These are phyloP conservation scores for Logfia minima DNA, from an alignment of 129 eudicot species.

Conservation along the genomic window DNA sequence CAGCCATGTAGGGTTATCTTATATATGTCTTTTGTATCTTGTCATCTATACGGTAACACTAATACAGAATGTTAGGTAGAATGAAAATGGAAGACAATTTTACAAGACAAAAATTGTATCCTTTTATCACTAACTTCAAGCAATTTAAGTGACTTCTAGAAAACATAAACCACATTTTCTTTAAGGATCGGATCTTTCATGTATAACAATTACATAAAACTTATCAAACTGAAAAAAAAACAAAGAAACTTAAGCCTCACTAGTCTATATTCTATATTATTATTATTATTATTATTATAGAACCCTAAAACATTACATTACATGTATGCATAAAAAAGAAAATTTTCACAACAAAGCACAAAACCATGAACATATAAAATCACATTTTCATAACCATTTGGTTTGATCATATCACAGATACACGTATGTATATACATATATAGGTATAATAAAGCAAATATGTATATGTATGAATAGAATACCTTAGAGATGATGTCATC, in stretches of 20 bases:
- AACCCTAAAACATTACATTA: conserved; percentile 17
- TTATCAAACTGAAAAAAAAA: not conserved
- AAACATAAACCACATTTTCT: not conserved
- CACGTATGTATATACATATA: too few species aligned
- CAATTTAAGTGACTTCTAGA: conserved; percentile 2
- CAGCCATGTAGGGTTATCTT: not conserved
- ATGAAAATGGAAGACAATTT: not conserved
- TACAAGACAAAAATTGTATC: not conserved
- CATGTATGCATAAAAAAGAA: too few species aligned
- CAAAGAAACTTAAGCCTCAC: not conserved
- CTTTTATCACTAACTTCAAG: not conserved
- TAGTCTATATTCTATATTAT: not conserved
- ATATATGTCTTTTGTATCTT: not conserved
- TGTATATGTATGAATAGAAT: not conserved
- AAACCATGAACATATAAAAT: not conserved
- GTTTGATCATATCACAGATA: too few species aligned
- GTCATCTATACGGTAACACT: not conserved
- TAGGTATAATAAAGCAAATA: too few species aligned
- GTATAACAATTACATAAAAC: not conserved
- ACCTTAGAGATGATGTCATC: conserved; percentile 66
- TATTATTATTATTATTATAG: not conserved
- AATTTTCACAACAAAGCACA: not conserved
- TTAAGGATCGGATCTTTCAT: not conserved
- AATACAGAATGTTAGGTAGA: not conserved
- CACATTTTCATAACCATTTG: not conserved